Conservation (phyloP, 805 yeast species). For the Cyberlindnera japonica region DNA sequence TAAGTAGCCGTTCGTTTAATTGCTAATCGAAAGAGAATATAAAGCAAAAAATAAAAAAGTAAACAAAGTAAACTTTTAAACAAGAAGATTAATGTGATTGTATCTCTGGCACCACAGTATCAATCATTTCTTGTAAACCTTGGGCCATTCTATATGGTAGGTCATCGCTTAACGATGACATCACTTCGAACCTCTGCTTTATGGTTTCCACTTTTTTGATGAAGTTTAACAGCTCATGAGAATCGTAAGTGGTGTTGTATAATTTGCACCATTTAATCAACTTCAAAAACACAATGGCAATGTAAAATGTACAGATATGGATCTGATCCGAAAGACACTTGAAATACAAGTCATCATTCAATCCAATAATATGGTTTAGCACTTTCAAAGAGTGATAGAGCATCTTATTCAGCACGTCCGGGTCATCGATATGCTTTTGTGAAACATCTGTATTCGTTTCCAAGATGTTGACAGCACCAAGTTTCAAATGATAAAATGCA, state of each 20-base stretch:
- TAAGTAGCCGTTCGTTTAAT: no score
- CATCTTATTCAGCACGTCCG: conserved; percentile 23
- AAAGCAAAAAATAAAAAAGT: background rate
- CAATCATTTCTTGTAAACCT: conserved; percentile 20
- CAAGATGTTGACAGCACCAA: conserved; percentile 14
- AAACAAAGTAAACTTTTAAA: background rate
- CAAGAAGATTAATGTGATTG: conserved; percentile 4
- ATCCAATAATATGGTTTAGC: conserved; percentile 27
- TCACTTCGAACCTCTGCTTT: conserved; percentile 15
- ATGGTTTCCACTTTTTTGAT: conserved; percentile 20
- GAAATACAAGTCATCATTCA: conserved; percentile 47
- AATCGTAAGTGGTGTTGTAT: conserved; percentile 20
- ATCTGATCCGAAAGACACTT: conserved; percentile 70
- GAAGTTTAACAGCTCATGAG: conserved; percentile 19
- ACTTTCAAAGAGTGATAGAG: conserved; percentile 25
- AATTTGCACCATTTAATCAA: conserved; percentile 24
- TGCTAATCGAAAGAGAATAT: background rate
- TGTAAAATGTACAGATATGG: conserved; percentile 38
- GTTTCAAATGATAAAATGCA: conserved; percentile 41
- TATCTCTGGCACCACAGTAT: conserved; percentile 11
- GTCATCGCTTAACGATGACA: conserved; percentile 19
- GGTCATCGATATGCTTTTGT: conserved; percentile 19
- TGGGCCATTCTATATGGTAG: conserved; percentile 20
- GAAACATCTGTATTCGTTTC: conserved; percentile 15
- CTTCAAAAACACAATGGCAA: conserved; percentile 23